Evolutionary conservation across 75 land plant species (phyloP).

Genomic region (Selaginella tamariscina): DNA sequence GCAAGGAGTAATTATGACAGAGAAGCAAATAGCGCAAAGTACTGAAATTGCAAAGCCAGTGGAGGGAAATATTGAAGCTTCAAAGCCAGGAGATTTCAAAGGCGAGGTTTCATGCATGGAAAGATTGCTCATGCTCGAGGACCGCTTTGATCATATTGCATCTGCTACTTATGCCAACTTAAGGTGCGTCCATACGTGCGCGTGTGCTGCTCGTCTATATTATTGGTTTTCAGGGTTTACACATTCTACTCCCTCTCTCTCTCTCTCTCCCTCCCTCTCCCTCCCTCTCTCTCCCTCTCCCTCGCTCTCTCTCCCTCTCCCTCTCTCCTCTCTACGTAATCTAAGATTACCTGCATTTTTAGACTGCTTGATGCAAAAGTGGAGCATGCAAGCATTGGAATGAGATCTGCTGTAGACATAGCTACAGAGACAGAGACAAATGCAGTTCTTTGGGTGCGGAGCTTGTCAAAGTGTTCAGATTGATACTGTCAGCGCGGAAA

Average conservation of each 20-base stretch:
- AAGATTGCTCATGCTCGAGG: slow-evolving; percentile 1
- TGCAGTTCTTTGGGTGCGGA: slow-evolving; percentile 31
- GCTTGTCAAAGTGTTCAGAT: slow-evolving; percentile 30
- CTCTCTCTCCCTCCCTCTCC: no score
- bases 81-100: no score
- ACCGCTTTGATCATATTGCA: slow-evolving; percentile 8
- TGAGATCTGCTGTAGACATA: slow-evolving; percentile 22
- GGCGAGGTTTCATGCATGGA: neutral
- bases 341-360: neutral
- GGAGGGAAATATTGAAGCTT: neutral
- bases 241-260: no score
- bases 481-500: slow-evolving; percentile 10
- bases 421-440: slow-evolving; percentile 20
- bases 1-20: neutral
- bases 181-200: no score
- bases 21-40: neutral
- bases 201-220: no score
- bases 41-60: neutral
- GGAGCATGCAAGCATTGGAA: slow-evolving; percentile 15
- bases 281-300: no score
- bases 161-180: slow-evolving; percentile 14
- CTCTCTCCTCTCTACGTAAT: no score
- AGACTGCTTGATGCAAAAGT: slow-evolving; percentile 25
- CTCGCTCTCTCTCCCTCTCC: no score
- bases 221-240: no score